A percentile compares a stretch with the other conserved stretches of the same genome.
phyloP scores from a whole-genome alignment of 495 filamentous ascomycete species.

The Bombardia bombarda region DNA sequence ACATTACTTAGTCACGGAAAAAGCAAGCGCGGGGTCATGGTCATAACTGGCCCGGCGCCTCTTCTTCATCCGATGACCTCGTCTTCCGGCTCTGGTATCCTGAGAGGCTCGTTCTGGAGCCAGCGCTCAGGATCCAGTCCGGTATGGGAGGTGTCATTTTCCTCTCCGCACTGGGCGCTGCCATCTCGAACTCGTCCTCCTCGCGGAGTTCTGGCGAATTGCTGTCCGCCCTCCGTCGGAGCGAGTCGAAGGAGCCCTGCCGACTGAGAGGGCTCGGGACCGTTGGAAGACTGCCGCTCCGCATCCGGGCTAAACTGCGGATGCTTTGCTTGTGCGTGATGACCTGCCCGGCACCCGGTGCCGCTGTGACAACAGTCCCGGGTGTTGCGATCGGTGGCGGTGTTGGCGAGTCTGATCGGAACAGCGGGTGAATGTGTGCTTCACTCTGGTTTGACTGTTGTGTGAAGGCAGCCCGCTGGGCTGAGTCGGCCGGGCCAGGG shows the following conservation, averaged over 20 bases:
- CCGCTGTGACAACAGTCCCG: conserved; percentile 63
- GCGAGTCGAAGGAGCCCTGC: conserved; percentile 41
- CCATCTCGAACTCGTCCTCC: conserved; percentile 15
- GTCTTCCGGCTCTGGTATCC: conserved; percentile 24
- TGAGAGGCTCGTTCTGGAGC: conserved; percentile 34
- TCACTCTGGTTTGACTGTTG: conserved; percentile 43
- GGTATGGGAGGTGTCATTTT: conserved; percentile 53
- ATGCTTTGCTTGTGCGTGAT: conserved; percentile 47
- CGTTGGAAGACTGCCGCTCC: conserved; percentile 54
- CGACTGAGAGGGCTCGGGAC: conserved; percentile 45
- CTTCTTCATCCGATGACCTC: conserved; percentile 1
- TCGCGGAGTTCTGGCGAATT: conserved; percentile 22
- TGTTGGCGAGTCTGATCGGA: conserved; percentile 64
- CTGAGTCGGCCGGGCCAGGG: conserved; percentile 22
- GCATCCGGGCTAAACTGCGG: conserved; percentile 53
- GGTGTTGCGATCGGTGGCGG: conserved; percentile 61
- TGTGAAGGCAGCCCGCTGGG: conserved; percentile 26
- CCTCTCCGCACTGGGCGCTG: conserved; percentile 14
- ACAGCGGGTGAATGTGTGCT: conserved; percentile 77
- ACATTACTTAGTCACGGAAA: not conserved
- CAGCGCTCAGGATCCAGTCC: conserved; percentile 46
- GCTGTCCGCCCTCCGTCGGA: conserved; percentile 21
- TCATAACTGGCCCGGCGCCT: conserved; percentile 2
- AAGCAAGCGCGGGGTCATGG: not conserved
- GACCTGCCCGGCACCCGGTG: conserved; percentile 56